A percentile compares a stretch with the other conserved stretches of the same genome.
phyloP scores from a whole-genome alignment of 2,329 filamentous ascomycete species.

The Phialocephala subalpina region DNA sequence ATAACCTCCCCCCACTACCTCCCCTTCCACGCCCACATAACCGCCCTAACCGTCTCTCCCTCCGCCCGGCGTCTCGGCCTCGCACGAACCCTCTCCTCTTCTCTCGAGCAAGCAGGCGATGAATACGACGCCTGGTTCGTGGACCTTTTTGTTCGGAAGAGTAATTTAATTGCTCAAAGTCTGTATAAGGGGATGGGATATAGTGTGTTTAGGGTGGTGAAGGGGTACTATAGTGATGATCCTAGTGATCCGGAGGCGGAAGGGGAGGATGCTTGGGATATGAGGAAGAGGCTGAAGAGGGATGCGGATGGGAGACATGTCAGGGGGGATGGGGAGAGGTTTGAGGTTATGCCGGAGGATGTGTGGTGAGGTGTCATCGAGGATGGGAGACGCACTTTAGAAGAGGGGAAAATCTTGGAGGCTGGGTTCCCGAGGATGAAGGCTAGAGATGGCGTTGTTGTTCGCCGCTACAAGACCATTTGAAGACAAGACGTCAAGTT shows the following conservation, averaged over 20 bases:
- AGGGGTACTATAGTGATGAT: constrained; percentile 93
- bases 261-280: constrained; percentile 93
- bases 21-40: constrained; percentile 99
- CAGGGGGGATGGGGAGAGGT: constrained; percentile 80
- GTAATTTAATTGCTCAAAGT: constrained; percentile 85
- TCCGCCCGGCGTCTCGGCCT: constrained; percentile 86
- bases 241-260: constrained; percentile 77
- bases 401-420: too few relatives aligned
- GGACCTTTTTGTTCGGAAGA: constrained; percentile 90
- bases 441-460: background rate
- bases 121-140: constrained; percentile 92
- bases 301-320: constrained; percentile 81
- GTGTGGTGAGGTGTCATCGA: constrained; percentile 71
- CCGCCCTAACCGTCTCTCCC: constrained; percentile 90
- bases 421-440: too few relatives aligned
- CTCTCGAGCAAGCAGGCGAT: constrained; percentile 84
- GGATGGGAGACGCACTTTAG: background rate
- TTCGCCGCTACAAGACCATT: background rate
- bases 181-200: constrained; percentile 95
- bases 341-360: constrained; percentile 81
- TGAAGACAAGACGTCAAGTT: background rate
- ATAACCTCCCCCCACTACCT: constrained; percentile 80
- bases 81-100: constrained; percentile 81
- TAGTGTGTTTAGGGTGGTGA: constrained; percentile 86
- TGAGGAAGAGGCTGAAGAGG: constrained; percentile 89